Base-by-base conservation (phyloP, 495 filamentous ascomycete species). In the Penicillium simplicissimum region DNA sequence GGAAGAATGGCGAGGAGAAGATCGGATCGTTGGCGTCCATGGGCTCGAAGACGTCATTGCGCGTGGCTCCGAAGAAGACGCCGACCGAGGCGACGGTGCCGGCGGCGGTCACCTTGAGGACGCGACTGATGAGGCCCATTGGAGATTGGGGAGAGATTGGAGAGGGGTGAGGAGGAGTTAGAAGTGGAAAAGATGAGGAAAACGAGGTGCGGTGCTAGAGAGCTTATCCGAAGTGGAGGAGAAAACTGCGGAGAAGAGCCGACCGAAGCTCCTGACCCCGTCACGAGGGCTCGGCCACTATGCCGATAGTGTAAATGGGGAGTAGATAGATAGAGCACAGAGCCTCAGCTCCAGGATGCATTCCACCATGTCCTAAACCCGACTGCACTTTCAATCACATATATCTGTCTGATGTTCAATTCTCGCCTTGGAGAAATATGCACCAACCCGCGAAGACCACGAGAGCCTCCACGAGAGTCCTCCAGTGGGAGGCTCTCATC, bases 11-110 rank as follows among this genome's bases (percentile, higher is more conserved):
- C 34, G 84, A 83, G 60, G 73, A 74, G 78, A 87, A 86, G 63
- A 90, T 77, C n/a, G 84, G 80, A 67, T 92, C 88, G 69, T 76
- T 72, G 48, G 73, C 60, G 52, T 81, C 74, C 63, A 90, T 75
- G 35, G 81, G 81, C 58, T 75, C 67, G 63, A 82, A 77, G 59
- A 64, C 62, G 65, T 74, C 75, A 55, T 82, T 73, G 67, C 79
- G 80, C 21, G 79, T 81, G 59, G 66, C 66, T 21, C 71, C 69
- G 66, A 76, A 75, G 68, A 80, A 82, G 45, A 73, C 56, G 57
- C 81, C 71, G 68, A 72, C 60, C 31, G 79, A 72, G 68, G 78
- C 76, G 23, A 73, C 72, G 23, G 70, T 75, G 21, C 78, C 75
- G 49, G 79, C 61, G 57, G 76, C 73, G 56, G 73, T 66, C 4